Percentiles rank a stretch among this genome's conserved stretches.
These are phyloP conservation scores for Nemania sp. DNA, from an alignment of 2,329 filamentous ascomycete genomes.

Conservation along the genomic window DNA sequence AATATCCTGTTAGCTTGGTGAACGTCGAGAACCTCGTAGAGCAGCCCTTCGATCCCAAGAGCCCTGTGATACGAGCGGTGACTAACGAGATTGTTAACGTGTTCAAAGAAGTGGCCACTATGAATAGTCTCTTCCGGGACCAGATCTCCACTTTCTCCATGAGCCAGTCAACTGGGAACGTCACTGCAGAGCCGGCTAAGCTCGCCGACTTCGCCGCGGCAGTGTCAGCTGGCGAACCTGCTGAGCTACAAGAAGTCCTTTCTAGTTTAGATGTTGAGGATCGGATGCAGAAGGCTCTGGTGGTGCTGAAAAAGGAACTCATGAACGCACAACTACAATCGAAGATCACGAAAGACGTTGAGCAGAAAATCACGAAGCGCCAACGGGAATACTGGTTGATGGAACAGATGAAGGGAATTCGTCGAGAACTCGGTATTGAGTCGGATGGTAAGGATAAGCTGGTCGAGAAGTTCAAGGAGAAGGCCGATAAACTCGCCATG, in stretches of 20 bases:
- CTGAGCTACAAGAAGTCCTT: constrained; percentile 90
- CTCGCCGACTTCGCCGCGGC: constrained; percentile 96
- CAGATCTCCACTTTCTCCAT: constrained; percentile 98
- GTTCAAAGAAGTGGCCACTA: constrained; percentile 92
- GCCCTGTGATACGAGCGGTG: constrained; percentile 84
- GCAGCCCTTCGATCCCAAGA: constrained; percentile 88
- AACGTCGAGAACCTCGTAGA: constrained; percentile 93
- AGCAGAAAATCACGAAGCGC: constrained; percentile 94
- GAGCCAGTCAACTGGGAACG: constrained; percentile 91
- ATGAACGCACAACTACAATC: constrained; percentile 97
- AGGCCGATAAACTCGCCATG: constrained; percentile 92
- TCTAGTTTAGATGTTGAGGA: constrained; percentile 90
- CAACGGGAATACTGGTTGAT: constrained; percentile 98
- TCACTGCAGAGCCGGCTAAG: constrained; percentile 92
- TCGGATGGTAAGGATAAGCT: constrained; percentile 98
- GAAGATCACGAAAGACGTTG: constrained; percentile 97
- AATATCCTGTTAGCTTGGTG: constrained; percentile 90
- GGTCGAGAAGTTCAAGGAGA: constrained; percentile 96
- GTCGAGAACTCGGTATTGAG: constrained; percentile 91
- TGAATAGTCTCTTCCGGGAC: constrained; percentile 94
- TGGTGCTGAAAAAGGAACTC: constrained; percentile 95
- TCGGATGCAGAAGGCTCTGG: constrained; percentile 85
- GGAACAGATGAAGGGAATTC: constrained; percentile 99
- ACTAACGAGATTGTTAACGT: constrained; percentile 99
- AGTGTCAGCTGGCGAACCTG: constrained; percentile 90